Percentiles rank a stretch among this genome's conserved stretches.
Evolutionary conservation across 2,329 filamentous ascomycete species (phyloP).

Genomic region (Albifimbria verrucaria): DNA sequence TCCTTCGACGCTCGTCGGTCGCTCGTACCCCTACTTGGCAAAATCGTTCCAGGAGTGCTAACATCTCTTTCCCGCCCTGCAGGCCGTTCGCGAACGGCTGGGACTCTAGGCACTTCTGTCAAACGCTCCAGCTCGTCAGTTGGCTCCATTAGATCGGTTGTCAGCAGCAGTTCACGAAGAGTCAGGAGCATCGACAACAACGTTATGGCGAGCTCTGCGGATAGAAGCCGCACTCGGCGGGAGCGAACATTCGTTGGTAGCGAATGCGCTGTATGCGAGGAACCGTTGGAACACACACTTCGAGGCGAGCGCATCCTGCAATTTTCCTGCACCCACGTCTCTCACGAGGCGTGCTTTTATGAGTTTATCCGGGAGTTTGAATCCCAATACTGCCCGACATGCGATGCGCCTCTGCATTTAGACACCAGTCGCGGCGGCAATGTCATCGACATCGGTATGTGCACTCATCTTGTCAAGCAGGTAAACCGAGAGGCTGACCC

Average conservation of each 20-base stretch:
- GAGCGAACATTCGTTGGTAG: slow-evolving; percentile 94
- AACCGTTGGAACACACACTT: slow-evolving; percentile 91
- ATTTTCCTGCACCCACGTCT: slow-evolving; percentile 94
- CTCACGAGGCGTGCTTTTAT: slow-evolving; percentile 97
- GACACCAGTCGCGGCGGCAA: slow-evolving; percentile 93
- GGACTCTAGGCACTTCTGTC: slow-evolving; percentile 19
- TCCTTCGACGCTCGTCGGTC: background rate
- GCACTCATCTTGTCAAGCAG: slow-evolving; percentile 17
- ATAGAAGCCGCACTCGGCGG: slow-evolving; percentile 74
- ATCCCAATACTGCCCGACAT: slow-evolving; percentile 89
- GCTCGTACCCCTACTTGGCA: background rate
- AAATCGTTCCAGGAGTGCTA: slow-evolving; percentile 4
- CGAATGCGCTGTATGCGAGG: slow-evolving; percentile 94
- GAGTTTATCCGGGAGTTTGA: slow-evolving; percentile 96
- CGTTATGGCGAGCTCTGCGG: slow-evolving; percentile 48
- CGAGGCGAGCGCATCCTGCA: slow-evolving; percentile 92
- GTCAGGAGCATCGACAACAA: slow-evolving; percentile 37
- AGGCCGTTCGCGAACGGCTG: slow-evolving; percentile 24
- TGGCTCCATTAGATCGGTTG: slow-evolving; percentile 28
- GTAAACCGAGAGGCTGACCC: slow-evolving; percentile 20
- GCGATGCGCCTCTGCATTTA: slow-evolving; percentile 84
- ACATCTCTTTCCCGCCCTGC: slow-evolving; percentile 5
- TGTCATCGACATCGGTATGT: slow-evolving; percentile 80
- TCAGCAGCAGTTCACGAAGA: slow-evolving; percentile 29
- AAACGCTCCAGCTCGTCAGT: slow-evolving; percentile 29